These are phyloP conservation scores for Trichoderma breve DNA, from an alignment of 2,329 filamentous ascomycete genomes.

Conservation along the genomic window DNA sequence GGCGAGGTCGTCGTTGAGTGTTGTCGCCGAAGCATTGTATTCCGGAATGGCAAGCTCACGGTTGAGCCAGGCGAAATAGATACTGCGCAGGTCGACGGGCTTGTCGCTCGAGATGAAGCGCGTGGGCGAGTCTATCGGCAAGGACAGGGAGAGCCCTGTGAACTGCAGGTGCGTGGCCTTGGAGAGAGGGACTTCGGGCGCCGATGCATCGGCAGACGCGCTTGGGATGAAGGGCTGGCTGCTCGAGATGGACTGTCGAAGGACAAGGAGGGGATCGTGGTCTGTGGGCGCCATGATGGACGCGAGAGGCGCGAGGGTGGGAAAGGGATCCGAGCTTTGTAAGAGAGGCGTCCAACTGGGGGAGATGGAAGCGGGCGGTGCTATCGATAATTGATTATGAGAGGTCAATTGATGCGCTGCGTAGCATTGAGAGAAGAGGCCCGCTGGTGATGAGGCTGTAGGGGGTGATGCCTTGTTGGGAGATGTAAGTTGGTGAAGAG, in stretches of 20 bases:
- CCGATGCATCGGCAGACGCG: constrained; percentile 63
- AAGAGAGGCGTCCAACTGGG: background rate
- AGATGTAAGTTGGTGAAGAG: constrained; percentile 1
- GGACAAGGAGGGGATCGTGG: constrained; percentile 75
- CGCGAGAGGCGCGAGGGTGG: background rate
- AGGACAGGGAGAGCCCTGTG: constrained; percentile 57
- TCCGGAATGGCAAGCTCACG: constrained; percentile 86
- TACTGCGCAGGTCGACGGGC: constrained; percentile 82
- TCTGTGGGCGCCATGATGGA: constrained; percentile 39
- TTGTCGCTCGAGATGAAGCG: constrained; percentile 79
- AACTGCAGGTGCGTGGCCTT: constrained; percentile 79
- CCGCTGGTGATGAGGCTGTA: background rate
- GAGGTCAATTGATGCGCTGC: background rate
- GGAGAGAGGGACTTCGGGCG: constrained; percentile 63
- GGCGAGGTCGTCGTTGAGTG: constrained; percentile 71
- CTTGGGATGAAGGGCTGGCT: constrained; percentile 70
- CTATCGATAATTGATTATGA: background rate
- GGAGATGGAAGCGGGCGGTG: background rate
- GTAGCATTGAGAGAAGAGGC: background rate
- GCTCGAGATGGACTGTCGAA: constrained; percentile 78
- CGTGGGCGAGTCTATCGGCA: constrained; percentile 71
- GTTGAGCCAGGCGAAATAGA: constrained; percentile 95
- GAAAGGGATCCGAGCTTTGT: background rate
- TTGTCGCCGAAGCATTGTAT: constrained; percentile 81
- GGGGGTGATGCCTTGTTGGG: background rate